These are phyloP conservation scores for Acorus gramineus DNA, from an alignment of 106 monocot genomes.

Conservation along the genomic window DNA sequence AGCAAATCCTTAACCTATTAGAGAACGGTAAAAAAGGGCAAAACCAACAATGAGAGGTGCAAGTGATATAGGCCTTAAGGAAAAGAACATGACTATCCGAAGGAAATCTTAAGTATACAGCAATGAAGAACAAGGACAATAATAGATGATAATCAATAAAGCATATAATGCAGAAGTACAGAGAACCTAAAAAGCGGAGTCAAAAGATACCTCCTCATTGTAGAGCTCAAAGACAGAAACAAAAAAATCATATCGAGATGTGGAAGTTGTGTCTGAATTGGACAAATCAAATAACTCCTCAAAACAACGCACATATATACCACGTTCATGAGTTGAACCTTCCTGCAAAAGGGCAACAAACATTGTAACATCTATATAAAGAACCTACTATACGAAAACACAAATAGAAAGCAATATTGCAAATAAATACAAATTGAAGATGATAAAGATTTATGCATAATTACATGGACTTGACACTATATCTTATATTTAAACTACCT, in stretches of 20 bases:
- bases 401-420: not conserved
- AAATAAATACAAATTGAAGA: not conserved
- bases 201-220: constrained; percentile 72
- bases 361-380: not conserved
- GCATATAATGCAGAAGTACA: not conserved
- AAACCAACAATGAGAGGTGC: not conserved
- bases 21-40: not conserved
- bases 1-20: constrained; percentile 74
- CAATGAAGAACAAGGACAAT: not conserved
- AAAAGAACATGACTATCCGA: not conserved
- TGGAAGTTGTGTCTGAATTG: constrained; percentile 71
- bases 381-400: not conserved
- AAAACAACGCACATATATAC: constrained; percentile 80
- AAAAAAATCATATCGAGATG: constrained; percentile 67
- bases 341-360: constrained; percentile 31
- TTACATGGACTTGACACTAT: no score
- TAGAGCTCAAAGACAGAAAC: constrained; percentile 80
- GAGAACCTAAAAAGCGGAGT: not conserved
- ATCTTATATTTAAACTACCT: no score
- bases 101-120: not conserved
- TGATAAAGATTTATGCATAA: no score
- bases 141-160: not conserved
- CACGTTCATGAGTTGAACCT: constrained; percentile 89
- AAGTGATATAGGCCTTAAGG: no score
- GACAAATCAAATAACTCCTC: constrained; percentile 98